These are phyloP conservation scores for Suillus weaverae DNA, from an alignment of 768 basidiomycete genomes.

Conservation along the genomic window DNA sequence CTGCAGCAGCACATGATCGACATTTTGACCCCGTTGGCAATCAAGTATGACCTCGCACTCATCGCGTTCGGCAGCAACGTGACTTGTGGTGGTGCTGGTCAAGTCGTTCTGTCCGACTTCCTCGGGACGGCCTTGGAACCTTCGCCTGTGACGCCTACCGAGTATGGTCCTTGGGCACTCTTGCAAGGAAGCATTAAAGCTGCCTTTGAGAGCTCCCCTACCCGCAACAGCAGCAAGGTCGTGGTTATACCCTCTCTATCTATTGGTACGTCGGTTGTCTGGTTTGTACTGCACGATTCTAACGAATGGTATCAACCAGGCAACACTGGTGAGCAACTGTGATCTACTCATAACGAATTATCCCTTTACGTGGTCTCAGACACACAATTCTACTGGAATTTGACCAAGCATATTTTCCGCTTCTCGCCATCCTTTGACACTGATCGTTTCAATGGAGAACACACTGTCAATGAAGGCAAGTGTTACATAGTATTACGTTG, in stretches of 20 bases:
- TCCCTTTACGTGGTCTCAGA: constrained; percentile 9
- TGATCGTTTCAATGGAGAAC: constrained; percentile 17
- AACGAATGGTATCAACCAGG: constrained; percentile 5
- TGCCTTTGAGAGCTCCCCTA: constrained; percentile 29
- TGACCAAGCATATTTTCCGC: constrained; percentile 53
- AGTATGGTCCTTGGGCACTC: constrained; percentile 20
- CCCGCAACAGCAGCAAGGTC: constrained; percentile 13
- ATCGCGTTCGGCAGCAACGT: constrained; percentile 52
- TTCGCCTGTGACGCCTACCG: constrained; percentile 54
- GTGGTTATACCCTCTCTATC: constrained; percentile 17
- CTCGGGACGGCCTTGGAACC: constrained; percentile 56
- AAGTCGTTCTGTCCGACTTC: constrained; percentile 49
- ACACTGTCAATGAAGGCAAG: constrained; percentile 23
- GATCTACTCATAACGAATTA: neutral
- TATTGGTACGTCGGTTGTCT: constrained; percentile 10
- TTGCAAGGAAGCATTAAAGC: constrained; percentile 31
- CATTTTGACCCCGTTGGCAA: constrained; percentile 44
- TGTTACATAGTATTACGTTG: neutral
- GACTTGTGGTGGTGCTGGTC: constrained; percentile 40
- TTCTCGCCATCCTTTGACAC: constrained; percentile 37
- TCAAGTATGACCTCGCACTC: constrained; percentile 55
- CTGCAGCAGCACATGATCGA: constrained; percentile 19
- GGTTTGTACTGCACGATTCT: neutral
- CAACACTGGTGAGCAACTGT: constrained; percentile 17
- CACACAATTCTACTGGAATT: constrained; percentile 20